phyloP scores from a whole-genome alignment of 768 basidiomycete species.

The Boletus subparvulus region DNA sequence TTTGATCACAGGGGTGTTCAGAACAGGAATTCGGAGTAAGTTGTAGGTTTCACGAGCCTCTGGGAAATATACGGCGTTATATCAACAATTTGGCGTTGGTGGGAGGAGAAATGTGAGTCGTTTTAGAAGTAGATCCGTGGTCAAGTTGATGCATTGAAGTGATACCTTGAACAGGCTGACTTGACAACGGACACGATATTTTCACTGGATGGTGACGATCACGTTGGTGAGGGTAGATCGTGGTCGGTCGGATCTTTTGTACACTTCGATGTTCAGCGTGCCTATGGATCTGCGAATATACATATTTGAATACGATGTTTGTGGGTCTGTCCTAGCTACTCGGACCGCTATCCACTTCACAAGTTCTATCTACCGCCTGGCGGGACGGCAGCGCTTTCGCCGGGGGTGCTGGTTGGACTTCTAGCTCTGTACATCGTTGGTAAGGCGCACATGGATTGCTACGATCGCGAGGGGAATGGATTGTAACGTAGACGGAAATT shows the following conservation, averaged over 20 bases:
- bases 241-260: background rate
- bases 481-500: background rate
- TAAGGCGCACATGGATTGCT: background rate
- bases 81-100: background rate
- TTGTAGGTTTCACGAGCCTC: slow-evolving; percentile 30
- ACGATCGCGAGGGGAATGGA: background rate
- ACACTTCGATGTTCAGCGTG: background rate
- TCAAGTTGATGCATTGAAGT: background rate
- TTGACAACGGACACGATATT: background rate
- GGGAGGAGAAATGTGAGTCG: background rate
- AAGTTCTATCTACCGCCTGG: background rate
- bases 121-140: background rate
- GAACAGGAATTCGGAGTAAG: slow-evolving; percentile 52
- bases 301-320: background rate
- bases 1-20: slow-evolving; percentile 64
- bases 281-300: background rate
- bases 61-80: background rate
- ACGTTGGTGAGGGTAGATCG: background rate
- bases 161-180: background rate
- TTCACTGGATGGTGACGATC: background rate
- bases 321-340: slow-evolving; percentile 2
- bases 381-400: background rate
- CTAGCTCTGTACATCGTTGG: background rate
- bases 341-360: background rate
- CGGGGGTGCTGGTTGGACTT: background rate